Evolutionary conservation across 2,329 filamentous ascomycete genomes (phyloP).

Genomic region (Fusarium euwallaceae): DNA sequence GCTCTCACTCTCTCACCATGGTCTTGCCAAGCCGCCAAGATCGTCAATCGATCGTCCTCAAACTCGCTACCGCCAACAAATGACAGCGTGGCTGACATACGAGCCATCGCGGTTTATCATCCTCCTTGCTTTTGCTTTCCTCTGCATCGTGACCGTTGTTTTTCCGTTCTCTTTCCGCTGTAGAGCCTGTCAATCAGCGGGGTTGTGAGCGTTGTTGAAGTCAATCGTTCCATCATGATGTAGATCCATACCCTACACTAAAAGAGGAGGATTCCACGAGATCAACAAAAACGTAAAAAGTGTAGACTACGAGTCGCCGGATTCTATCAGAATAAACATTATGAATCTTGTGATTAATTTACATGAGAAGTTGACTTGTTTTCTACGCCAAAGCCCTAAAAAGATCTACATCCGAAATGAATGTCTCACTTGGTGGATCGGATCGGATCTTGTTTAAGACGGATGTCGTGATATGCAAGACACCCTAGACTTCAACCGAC

Average conservation of each 20-base stretch:
- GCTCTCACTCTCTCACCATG: not conserved
- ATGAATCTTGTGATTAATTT: not conserved
- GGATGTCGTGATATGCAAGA: not conserved
- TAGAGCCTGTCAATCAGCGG: not conserved
- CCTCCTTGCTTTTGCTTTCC: not conserved
- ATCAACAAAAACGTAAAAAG: not conserved
- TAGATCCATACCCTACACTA: not conserved
- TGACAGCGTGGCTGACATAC: conserved; percentile 1
- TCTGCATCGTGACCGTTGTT: conserved; percentile 7
- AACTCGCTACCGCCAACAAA: conserved; percentile 10
- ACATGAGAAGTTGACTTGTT: not conserved
- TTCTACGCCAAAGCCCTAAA: not conserved
- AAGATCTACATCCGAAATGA: not conserved
- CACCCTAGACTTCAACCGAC: not conserved
- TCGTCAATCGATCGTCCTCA: conserved; percentile 16
- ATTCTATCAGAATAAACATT: not conserved
- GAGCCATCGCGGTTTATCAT: conserved; percentile 23
- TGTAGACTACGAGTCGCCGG: not conserved
- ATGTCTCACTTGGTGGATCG: not conserved
- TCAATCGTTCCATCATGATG: not conserved
- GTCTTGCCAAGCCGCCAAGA: conserved; percentile 29
- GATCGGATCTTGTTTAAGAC: not conserved
- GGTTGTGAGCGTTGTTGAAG: not conserved
- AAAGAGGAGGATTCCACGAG: not conserved
- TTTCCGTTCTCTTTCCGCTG: conserved; percentile 13